Evolutionary conservation across 495 filamentous ascomycete species (phyloP).

Genomic region (Aspergillus taichungensis): DNA sequence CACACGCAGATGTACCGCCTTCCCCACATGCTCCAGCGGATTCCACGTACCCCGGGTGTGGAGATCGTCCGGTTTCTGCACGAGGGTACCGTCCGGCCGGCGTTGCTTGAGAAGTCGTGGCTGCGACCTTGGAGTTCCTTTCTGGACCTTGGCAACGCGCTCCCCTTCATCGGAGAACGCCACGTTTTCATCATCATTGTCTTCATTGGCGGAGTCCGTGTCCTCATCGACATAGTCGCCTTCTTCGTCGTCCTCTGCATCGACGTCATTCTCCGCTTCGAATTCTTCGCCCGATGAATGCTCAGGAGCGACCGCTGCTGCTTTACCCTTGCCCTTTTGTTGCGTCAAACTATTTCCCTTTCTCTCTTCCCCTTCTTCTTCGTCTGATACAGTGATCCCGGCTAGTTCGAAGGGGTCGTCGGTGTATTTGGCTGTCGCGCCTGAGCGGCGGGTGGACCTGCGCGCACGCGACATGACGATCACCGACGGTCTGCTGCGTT

Average conservation of each 20-base stretch:
- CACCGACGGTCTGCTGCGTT: not conserved
- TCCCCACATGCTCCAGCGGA: constrained; percentile 30
- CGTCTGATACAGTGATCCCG: constrained; percentile 20
- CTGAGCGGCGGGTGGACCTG: constrained; percentile 30
- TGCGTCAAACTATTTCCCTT: not conserved
- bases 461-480: constrained; percentile 23
- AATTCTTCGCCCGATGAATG: constrained; percentile 23
- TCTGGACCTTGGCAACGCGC: not conserved
- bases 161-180: constrained; percentile 1
- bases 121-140: not conserved
- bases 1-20: constrained; percentile 25
- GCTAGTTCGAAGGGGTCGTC: constrained; percentile 26
- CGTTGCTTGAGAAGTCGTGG: constrained; percentile 11
- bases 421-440: constrained; percentile 25
- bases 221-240: constrained; percentile 7
- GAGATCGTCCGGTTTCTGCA: constrained; percentile 15
- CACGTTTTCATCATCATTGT: constrained; percentile 7
- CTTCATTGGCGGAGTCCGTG: constrained; percentile 8
- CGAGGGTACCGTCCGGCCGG: constrained; percentile 12
- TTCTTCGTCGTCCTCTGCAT: constrained; percentile 8
- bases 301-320: constrained; percentile 4
- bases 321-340: constrained; percentile 12
- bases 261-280: constrained; percentile 6
- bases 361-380: constrained; percentile 13
- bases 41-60: constrained; percentile 31